Evolutionary conservation across 768 basidiomycete species (phyloP).

Genomic region (Suillus plorans): DNA sequence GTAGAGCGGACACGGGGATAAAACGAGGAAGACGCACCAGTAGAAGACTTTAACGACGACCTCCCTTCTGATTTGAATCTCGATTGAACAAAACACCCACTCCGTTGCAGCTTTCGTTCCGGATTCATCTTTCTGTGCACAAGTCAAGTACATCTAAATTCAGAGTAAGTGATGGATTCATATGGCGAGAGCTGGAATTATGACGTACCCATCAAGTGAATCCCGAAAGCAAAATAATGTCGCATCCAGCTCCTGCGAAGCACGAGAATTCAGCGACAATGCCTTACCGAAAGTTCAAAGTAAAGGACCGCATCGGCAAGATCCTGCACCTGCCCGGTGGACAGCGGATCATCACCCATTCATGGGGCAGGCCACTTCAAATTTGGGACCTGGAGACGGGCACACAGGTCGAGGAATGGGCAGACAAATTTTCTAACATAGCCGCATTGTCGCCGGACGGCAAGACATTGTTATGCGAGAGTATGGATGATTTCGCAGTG

Average conservation of each 20-base stretch:
- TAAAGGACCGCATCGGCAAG: fast-evolving
- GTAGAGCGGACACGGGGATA: no score
- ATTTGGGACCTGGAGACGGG: neutral
- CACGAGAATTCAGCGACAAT: neutral
- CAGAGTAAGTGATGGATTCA: neutral
- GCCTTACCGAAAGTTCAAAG: neutral
- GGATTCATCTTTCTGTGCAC: neutral
- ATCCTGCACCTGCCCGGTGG: neutral
- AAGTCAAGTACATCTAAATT: neutral
- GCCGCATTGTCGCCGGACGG: neutral
- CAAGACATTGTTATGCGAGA: neutral
- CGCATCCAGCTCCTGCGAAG: neutral
- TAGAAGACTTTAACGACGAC: neutral
- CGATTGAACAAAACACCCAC: neutral
- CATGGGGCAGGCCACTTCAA: neutral
- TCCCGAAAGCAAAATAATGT: neutral
- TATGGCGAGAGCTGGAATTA: neutral
- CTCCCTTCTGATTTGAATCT: neutral
- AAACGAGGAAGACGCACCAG: no score
- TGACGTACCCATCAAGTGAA: neutral
- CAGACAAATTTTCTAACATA: neutral
- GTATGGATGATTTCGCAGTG: neutral
- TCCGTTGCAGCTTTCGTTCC: neutral
- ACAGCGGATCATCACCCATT: neutral
- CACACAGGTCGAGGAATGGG: neutral